These are phyloP conservation scores for Xylona heveae DNA, from an alignment of 495 filamentous ascomycete genomes.

Conservation along the genomic window DNA sequence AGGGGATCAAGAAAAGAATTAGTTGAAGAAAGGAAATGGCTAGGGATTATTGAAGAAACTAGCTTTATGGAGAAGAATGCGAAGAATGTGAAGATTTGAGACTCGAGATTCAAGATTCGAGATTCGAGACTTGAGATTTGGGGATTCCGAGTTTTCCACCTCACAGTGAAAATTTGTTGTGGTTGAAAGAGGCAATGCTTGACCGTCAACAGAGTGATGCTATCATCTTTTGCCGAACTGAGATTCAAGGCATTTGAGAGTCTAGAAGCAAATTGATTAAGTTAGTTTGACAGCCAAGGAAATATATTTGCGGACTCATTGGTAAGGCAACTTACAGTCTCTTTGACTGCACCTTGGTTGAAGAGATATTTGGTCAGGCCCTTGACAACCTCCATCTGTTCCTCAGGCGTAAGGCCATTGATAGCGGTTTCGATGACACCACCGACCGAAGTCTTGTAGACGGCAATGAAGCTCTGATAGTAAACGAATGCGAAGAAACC, in stretches of 20 bases:
- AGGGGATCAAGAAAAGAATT: too few species aligned
- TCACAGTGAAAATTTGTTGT: too few species aligned
- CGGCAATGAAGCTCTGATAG: constrained; percentile 90
- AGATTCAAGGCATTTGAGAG: not conserved
- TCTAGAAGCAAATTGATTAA: not conserved
- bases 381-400: constrained; percentile 75
- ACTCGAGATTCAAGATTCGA: too few species aligned
- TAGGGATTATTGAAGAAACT: too few species aligned
- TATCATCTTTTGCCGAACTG: not conserved
- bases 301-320: not conserved
- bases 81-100: too few species aligned
- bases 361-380: constrained; percentile 67
- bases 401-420: constrained; percentile 57
- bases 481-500: constrained; percentile 97
- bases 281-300: too few species aligned
- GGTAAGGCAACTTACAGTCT: constrained; percentile 24
- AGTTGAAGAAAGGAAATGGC: too few species aligned
- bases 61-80: too few species aligned
- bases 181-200: too few species aligned
- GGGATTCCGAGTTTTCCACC: too few species aligned
- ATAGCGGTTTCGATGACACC: constrained; percentile 76
- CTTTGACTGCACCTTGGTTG: constrained; percentile 54
- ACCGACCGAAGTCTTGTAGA: constrained; percentile 60
- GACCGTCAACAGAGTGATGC: not conserved
- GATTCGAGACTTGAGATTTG: too few species aligned